phyloP scores from a whole-genome alignment of 2,329 filamentous ascomycete species.

The Lomentospora prolificans region DNA sequence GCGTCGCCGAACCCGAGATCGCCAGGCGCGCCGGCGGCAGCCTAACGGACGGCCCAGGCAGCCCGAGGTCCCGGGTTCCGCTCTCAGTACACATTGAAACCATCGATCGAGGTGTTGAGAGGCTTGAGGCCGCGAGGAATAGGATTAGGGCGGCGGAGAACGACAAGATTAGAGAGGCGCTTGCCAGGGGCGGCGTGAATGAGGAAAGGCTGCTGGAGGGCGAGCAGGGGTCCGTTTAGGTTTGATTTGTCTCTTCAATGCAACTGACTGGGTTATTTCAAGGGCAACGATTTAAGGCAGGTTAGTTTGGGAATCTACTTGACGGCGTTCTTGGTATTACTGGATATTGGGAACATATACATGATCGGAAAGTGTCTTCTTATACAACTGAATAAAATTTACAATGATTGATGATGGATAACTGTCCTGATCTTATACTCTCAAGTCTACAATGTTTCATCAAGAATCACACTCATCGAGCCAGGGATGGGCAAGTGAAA shows the following conservation, averaged over 20 bases:
- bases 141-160: conserved; percentile 50
- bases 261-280: no score
- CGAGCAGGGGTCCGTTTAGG: neutral
- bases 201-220: conserved; percentile 25
- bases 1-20: conserved; percentile 57
- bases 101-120: conserved; percentile 62
- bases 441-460: neutral
- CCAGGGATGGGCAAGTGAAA: no score
- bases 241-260: neutral
- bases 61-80: conserved; percentile 25
- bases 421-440: neutral
- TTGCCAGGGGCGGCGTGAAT: conserved; percentile 34
- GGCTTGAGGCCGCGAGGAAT: conserved; percentile 55
- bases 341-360: no score
- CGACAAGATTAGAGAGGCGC: conserved; percentile 42
- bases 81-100: conserved; percentile 66
- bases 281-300: no score
- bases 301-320: neutral
- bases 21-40: conserved; percentile 23
- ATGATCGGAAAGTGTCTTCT: no score
- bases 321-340: neutral
- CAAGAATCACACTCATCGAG: no score
- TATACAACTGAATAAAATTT: neutral
- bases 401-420: neutral
- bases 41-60: neutral